Conservation (phyloP, 495 filamentous ascomycete species). For the Chaetomium tenue region DNA sequence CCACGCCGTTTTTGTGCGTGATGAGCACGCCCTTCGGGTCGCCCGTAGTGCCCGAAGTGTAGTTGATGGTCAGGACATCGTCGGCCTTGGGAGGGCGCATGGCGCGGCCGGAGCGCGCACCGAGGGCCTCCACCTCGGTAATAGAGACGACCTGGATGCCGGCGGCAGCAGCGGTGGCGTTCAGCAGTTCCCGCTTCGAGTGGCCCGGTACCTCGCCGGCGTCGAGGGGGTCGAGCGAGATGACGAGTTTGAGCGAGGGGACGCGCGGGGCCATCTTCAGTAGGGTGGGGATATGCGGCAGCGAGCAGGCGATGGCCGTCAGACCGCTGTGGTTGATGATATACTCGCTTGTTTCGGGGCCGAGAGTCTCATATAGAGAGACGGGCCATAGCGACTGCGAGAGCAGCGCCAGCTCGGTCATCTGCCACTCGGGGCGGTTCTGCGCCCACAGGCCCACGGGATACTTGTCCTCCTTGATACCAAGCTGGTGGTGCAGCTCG, state of each 20-base stretch:
- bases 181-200: constrained; percentile 76
- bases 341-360: constrained; percentile 85
- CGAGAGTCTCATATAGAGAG: constrained; percentile 94
- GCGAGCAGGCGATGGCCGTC: constrained; percentile 69
- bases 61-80: constrained; percentile 92
- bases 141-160: constrained; percentile 78
- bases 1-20: constrained; percentile 77
- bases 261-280: constrained; percentile 76
- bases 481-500: constrained; percentile 71
- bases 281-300: constrained; percentile 82
- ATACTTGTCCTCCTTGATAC: constrained; percentile 66
- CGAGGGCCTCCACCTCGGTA: constrained; percentile 71
- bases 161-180: constrained; percentile 64
- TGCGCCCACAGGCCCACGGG: constrained; percentile 92
- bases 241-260: constrained; percentile 81
- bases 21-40: constrained; percentile 90
- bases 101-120: constrained; percentile 62
- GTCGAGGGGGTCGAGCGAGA: constrained; percentile 84
- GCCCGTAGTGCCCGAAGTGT: constrained; percentile 95
- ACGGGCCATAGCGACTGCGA: constrained; percentile 87
- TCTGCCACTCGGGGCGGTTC: constrained; percentile 97
- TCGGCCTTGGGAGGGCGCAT: constrained; percentile 67
- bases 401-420: constrained; percentile 85
- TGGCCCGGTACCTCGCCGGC: constrained; percentile 72
- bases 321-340: constrained; percentile 89